Percentiles rank a stretch among this genome's conserved stretches.
Conservation (phyloP, 2,329 filamentous ascomycete species). For the Tolypocladium pustulatum region DNA sequence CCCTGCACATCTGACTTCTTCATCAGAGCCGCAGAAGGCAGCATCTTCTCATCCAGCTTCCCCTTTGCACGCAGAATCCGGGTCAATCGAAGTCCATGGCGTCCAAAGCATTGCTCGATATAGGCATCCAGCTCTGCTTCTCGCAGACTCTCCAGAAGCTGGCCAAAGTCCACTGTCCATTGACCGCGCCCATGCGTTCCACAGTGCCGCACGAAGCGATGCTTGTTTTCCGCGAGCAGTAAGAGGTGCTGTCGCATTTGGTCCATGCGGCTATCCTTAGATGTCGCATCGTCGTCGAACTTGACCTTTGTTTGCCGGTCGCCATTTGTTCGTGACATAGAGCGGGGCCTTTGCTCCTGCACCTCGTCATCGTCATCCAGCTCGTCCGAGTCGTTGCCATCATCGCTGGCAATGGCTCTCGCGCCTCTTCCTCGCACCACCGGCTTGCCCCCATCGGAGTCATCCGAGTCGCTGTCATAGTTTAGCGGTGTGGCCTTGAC, state of each 20-base stretch:
- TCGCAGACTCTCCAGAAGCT: conserved; percentile 58
- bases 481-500: conserved; percentile 26
- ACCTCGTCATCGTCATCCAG: conserved; percentile 16
- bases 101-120: conserved; percentile 67
- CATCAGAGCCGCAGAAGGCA: conserved; percentile 72
- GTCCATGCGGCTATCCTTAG: conserved; percentile 36
- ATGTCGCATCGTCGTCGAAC: conserved; percentile 36
- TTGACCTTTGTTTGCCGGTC: conserved; percentile 33
- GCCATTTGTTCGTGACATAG: conserved; percentile 21
- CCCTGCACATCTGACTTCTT: conserved; percentile 76
- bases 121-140: conserved; percentile 74
- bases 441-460: conserved; percentile 19
- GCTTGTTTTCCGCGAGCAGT: conserved; percentile 58
- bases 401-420: conserved; percentile 9
- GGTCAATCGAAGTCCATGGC: conserved; percentile 68
- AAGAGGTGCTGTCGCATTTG: conserved; percentile 65
- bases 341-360: conserved; percentile 12
- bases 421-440: conserved; percentile 6
- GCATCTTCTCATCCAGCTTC: conserved; percentile 87
- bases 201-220: conserved; percentile 58
- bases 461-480: conserved; percentile 22
- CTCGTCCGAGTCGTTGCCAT: conserved; percentile 24
- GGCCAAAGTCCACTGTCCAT: conserved; percentile 78
- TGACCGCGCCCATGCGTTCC: conserved; percentile 53
- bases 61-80: conserved; percentile 79